Conservation (phyloP, 2,329 filamentous ascomycete genomes). For the Emmonsiellopsis sp. region DNA sequence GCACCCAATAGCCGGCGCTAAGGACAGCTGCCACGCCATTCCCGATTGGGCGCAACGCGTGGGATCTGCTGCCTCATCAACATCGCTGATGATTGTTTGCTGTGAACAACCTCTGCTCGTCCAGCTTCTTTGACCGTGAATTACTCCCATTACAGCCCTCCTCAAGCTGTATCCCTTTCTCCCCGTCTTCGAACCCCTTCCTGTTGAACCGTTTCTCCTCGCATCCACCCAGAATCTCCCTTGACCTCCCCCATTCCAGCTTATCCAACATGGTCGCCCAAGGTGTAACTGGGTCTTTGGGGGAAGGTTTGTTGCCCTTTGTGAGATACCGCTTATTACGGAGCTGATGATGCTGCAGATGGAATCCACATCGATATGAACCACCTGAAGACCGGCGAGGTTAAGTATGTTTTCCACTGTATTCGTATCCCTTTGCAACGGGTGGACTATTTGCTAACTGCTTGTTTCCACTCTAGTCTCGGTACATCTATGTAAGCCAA, state of each 20-base stretch:
- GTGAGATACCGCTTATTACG: not conserved
- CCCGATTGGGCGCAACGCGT: slow-evolving; percentile 10
- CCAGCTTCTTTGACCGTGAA: not conserved
- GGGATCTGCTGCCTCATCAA: slow-evolving; percentile 9
- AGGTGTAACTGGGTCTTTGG: slow-evolving; percentile 11
- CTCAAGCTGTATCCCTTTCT: not conserved
- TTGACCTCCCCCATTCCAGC: not conserved
- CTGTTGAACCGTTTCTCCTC: not conserved
- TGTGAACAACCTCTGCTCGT: not conserved
- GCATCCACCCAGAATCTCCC: not conserved
- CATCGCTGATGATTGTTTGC: not conserved
- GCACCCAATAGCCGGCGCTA: not conserved
- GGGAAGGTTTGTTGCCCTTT: slow-evolving; percentile 10
- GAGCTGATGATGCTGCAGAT: slow-evolving; percentile 50
- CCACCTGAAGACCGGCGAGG: slow-evolving; percentile 94
- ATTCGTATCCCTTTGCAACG: not conserved
- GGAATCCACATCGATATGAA: slow-evolving; percentile 99
- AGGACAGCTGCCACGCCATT: not conserved
- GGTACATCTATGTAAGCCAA: slow-evolving; percentile 85
- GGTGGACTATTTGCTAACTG: not conserved
- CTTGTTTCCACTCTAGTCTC: slow-evolving; percentile 47
- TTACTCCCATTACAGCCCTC: not conserved
- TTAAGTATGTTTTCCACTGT: slow-evolving; percentile 63
- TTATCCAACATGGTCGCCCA: slow-evolving; percentile 8
- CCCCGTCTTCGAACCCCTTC: not conserved